Conservation (phyloP, 495 filamentous ascomycete species). For the Extremus antarcticus region DNA sequence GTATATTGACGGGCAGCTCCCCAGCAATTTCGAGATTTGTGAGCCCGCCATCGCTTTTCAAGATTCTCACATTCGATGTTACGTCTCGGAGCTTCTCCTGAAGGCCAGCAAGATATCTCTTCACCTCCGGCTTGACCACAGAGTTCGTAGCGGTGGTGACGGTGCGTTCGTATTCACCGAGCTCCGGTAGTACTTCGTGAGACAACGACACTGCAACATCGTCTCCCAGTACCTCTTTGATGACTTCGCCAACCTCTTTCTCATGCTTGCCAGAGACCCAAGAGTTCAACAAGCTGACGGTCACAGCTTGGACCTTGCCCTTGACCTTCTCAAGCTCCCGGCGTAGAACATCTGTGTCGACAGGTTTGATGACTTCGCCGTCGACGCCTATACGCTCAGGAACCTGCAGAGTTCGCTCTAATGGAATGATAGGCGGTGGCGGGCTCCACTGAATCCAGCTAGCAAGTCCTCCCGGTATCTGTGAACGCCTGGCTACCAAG, state of each 20-base stretch:
- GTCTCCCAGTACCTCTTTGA: slow-evolving; percentile 31
- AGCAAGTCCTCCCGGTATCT: slow-evolving; percentile 40
- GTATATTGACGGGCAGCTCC: slow-evolving; percentile 38
- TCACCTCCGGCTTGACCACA: slow-evolving; percentile 40
- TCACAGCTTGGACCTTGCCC: slow-evolving; percentile 37
- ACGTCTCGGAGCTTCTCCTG: slow-evolving; percentile 30
- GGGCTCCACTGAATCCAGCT: slow-evolving; percentile 40
- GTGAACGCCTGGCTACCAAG: slow-evolving; percentile 36
- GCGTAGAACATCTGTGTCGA: slow-evolving; percentile 33
- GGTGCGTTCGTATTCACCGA: slow-evolving; percentile 43
- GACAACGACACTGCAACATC: slow-evolving; percentile 35
- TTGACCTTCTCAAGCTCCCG: slow-evolving; percentile 25
- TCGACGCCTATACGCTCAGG: slow-evolving; percentile 37
- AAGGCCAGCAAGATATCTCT: slow-evolving; percentile 35
- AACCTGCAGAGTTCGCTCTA: slow-evolving; percentile 40
- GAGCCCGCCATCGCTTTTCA: slow-evolving; percentile 40
- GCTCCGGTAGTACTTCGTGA: slow-evolving; percentile 38
- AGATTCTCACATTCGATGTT: slow-evolving; percentile 36
- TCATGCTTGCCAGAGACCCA: slow-evolving; percentile 38
- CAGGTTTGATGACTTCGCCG: slow-evolving; percentile 32
- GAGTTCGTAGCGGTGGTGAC: slow-evolving; percentile 42
- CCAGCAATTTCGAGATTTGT: slow-evolving; percentile 37
- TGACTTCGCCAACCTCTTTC: slow-evolving; percentile 27
- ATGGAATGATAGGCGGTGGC: slow-evolving; percentile 39
- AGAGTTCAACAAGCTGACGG: slow-evolving; percentile 40